Conservation (phyloP, 306 rosid genomes). For the Arachis hypogaea region DNA sequence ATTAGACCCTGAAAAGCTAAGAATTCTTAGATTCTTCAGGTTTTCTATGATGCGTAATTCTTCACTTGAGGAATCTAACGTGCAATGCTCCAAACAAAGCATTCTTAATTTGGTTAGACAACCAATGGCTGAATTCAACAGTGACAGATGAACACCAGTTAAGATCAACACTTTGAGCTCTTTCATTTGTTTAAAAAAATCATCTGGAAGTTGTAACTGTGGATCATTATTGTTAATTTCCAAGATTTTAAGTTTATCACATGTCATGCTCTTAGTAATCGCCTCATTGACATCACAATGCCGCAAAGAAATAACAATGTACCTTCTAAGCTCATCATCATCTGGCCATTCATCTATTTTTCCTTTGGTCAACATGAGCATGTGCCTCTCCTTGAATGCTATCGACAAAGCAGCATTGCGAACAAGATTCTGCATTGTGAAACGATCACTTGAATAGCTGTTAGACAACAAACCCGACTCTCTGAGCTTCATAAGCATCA, state of each 20-base stretch:
- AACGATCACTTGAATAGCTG: constrained; percentile 13
- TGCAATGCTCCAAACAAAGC: constrained; percentile 41
- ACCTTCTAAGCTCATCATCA: constrained; percentile 20
- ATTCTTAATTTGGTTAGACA: constrained; percentile 23
- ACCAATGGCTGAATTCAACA: not conserved
- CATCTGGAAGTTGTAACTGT: not conserved
- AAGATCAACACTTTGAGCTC: constrained; percentile 14
- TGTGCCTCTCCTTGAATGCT: not conserved
- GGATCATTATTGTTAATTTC: constrained; percentile 1
- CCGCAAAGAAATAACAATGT: constrained; percentile 23
- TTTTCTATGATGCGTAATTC: constrained; percentile 36
- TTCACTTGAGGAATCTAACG: not conserved
- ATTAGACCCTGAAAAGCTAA: constrained; percentile 42
- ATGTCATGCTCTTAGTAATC: not conserved
- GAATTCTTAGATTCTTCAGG: constrained; percentile 46
- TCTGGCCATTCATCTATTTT: constrained; percentile 37
- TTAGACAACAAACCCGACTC: constrained; percentile 23
- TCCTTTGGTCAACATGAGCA: not conserved
- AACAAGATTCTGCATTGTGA: constrained; percentile 32
- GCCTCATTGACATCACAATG: constrained; percentile 15
- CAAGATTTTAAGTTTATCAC: constrained; percentile 11
- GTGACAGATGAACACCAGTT: not conserved
- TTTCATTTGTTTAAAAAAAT: not conserved
- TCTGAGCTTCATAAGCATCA: constrained; percentile 6
- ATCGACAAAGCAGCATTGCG: constrained; percentile 31